Percentiles rank a stretch among this genome's conserved stretches.
phyloP scores from a whole-genome alignment of 345 rosid genomes.

The Luvunga scandens region DNA sequence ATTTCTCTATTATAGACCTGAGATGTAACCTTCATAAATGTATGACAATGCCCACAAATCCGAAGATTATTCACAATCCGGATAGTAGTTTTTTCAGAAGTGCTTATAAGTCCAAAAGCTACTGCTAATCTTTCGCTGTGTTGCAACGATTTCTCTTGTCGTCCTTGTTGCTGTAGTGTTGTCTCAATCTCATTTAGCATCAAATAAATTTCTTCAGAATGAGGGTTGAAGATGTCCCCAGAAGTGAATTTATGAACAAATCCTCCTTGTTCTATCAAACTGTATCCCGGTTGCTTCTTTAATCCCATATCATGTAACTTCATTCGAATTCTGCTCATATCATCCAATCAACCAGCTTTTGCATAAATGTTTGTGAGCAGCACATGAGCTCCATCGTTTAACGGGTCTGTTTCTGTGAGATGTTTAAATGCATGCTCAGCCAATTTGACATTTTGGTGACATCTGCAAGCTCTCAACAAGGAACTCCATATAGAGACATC shows the following conservation, averaged over 20 bases:
- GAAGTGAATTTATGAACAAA: conserved; percentile 15
- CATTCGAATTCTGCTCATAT: conserved; percentile 12
- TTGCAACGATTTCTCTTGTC: conserved; percentile 7
- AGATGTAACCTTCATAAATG: conserved; percentile 23
- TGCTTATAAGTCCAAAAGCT: conserved; percentile 28
- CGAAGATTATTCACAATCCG: conserved; percentile 22
- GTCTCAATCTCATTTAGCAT: conserved; percentile 13
- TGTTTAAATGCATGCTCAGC: conserved; percentile 24
- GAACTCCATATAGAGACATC: conserved; percentile 1
- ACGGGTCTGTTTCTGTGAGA: conserved; percentile 19
- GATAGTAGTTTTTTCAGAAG: conserved; percentile 10
- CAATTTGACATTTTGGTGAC: not conserved
- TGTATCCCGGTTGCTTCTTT: conserved; percentile 20
- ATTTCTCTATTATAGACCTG: conserved; percentile 17
- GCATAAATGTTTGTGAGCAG: conserved; percentile 22
- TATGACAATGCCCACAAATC: conserved; percentile 26
- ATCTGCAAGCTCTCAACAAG: conserved; percentile 1
- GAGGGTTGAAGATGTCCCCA: conserved; percentile 9
- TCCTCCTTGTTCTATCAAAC: conserved; percentile 22
- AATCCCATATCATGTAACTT: conserved; percentile 20
- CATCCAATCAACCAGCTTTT: conserved; percentile 24
- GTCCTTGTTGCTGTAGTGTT: not conserved
- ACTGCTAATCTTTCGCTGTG: conserved; percentile 29
- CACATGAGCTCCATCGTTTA: conserved; percentile 18
- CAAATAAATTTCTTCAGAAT: conserved; percentile 1